Evolutionary conservation across 768 basidiomycete species (phyloP), one percentile per base, ranked within the genome.

Genomic region (Pulveroboletus sp.): DNA sequence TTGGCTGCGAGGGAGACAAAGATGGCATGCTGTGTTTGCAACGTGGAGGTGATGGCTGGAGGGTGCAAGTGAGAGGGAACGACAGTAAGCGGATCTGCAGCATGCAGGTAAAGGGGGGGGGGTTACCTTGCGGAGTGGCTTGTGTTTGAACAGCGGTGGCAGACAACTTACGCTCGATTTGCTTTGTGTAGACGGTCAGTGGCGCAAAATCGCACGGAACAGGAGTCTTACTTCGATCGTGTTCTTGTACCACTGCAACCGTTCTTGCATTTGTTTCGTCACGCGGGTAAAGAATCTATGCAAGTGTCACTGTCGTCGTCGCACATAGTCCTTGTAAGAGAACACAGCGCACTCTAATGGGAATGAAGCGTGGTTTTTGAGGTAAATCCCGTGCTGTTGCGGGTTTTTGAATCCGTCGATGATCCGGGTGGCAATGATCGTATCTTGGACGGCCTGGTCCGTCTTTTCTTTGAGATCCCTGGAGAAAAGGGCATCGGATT

Each of bases 321-420:
- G 17, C n/a, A n/a, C 3, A 7, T 6, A 40, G 13, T 7, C 40
- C 25, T 20, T 6, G 29, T 16, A 48, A 12, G n/a, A 10, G 8
- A 7, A 5, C 17, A 32, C n/a, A 55, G 73, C 83, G 40, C 55
- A 90, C 87, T 90, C 90, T 10, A 89, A 70, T 20, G 90, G 90
- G 67, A 91, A 93, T n/a, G 72, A 75, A 3, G 90, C 85, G 50
- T 90, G 81, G 42, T 85, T 85, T 61, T 87, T 90, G 43, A 90
- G 70, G 66, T 87, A 82, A 20, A 75, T 75, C 19, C 79, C 81
- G 50, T 82, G 78, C 57, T 82, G 80, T 48, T 90, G 87, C 3
- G 85, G 85, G 59, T 85, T 85, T 52, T 76, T 79, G 69, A 86
- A 88, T 7, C 83, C 89, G 55, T 90, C 89, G 40, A 93, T 73